phyloP scores from a whole-genome alignment of 108 stramenopile genomes.

The Stephanodiscus triporus region DNA sequence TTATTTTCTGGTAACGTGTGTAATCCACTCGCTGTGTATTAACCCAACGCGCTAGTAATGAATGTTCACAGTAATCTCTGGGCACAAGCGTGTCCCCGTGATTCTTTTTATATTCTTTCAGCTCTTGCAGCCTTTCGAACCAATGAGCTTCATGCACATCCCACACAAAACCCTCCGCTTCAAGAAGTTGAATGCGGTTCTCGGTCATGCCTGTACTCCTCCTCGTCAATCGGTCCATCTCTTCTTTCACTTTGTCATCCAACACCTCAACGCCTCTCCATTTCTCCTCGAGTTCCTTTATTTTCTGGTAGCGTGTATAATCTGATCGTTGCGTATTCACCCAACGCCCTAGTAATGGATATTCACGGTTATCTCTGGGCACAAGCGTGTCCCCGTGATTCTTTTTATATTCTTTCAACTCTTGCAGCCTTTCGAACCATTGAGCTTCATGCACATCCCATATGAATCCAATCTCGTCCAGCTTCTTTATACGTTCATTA shows the following conservation, averaged over 20 bases:
- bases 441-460: too few relatives aligned
- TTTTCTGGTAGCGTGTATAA: constrained; percentile 36
- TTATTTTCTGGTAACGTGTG: constrained; percentile 27
- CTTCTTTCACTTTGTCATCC: too few relatives aligned
- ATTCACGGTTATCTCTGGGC: constrained; percentile 40
- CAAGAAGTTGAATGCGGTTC: too few relatives aligned
- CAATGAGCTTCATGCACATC: constrained; percentile 46
- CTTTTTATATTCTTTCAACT: constrained; percentile 43
- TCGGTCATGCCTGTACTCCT: constrained; percentile 46
- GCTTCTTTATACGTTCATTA: constrained; percentile 41
- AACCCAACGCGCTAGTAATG: constrained; percentile 60
- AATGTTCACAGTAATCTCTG: constrained; percentile 35
- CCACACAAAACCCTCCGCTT: too few relatives aligned
- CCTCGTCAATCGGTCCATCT: constrained; percentile 17
- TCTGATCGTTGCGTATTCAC: constrained; percentile 57
- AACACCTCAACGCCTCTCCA: too few relatives aligned
- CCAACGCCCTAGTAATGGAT: constrained; percentile 59
- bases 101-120: constrained; percentile 43
- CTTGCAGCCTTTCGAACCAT: constrained; percentile 44
- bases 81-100: constrained; percentile 64
- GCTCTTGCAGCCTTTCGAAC: constrained; percentile 43
- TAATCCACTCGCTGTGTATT: constrained; percentile 55
- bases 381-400: constrained; percentile 58
- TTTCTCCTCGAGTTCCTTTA: constrained; percentile 31
- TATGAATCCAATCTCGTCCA: constrained; percentile 47